A percentile compares a stretch with the other conserved stretches of the same genome.
phyloP scores from a whole-genome alignment of 495 filamentous ascomycete species.

The Cetradonia linearis region DNA sequence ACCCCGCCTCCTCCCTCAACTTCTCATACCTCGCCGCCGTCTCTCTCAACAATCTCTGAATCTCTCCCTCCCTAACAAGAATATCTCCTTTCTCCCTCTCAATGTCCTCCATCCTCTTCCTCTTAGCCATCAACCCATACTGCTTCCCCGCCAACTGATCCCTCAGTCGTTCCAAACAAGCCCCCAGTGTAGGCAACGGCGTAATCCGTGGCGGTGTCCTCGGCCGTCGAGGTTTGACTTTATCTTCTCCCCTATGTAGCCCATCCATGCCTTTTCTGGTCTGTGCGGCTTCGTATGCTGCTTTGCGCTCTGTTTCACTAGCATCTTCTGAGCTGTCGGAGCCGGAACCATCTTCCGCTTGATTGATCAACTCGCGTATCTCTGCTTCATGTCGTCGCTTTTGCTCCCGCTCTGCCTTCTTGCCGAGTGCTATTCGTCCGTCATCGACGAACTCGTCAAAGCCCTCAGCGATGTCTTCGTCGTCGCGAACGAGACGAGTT shows the following conservation, averaged over 20 bases:
- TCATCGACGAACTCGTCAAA: slow-evolving; percentile 90
- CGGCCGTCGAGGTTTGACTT: slow-evolving; percentile 30
- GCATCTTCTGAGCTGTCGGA: slow-evolving; percentile 51
- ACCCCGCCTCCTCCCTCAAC: slow-evolving; percentile 44
- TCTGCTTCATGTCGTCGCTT: slow-evolving; percentile 54
- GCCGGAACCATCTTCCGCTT: slow-evolving; percentile 58
- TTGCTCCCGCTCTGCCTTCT: slow-evolving; percentile 69
- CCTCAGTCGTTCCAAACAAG: slow-evolving; percentile 41
- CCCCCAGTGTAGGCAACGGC: slow-evolving; percentile 44
- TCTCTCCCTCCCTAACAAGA: slow-evolving; percentile 61
- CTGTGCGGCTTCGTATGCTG: slow-evolving; percentile 83
- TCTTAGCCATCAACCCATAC: slow-evolving; percentile 40
- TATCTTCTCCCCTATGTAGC: slow-evolving; percentile 35
- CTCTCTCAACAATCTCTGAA: slow-evolving; percentile 72
- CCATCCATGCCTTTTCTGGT: slow-evolving; percentile 70
- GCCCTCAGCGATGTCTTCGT: slow-evolving; percentile 90
- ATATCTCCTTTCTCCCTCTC: slow-evolving; percentile 60
- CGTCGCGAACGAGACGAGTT: slow-evolving; percentile 69
- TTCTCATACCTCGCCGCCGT: slow-evolving; percentile 69
- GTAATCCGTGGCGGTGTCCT: slow-evolving; percentile 50
- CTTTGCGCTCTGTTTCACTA: slow-evolving; percentile 66
- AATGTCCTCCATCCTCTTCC: slow-evolving; percentile 50
- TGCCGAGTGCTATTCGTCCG: slow-evolving; percentile 65
- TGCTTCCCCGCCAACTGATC: slow-evolving; percentile 47
- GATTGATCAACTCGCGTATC: slow-evolving; percentile 76